Conservation (phyloP, 352 stramenopile species). For the Globisporangium spiculum region DNA sequence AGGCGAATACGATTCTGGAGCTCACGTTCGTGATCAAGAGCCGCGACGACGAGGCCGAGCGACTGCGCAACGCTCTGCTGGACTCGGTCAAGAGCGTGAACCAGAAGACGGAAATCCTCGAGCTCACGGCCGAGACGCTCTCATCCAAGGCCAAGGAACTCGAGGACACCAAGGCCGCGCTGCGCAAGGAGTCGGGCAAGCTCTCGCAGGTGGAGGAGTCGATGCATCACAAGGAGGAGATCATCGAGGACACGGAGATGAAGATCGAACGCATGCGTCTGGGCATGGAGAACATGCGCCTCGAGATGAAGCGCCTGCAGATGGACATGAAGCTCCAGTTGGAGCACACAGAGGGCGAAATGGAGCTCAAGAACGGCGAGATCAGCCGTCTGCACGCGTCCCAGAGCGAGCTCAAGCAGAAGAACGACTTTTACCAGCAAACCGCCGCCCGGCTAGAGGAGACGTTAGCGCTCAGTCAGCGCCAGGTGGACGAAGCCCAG, state of each 20-base stretch:
- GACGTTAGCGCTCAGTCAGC: constrained; percentile 26
- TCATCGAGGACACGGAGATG: constrained; percentile 60
- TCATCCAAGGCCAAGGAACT: constrained; percentile 61
- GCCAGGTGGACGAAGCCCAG: constrained; percentile 47
- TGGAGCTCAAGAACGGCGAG: constrained; percentile 72
- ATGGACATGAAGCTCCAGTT: constrained; percentile 76
- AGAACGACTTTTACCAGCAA: constrained; percentile 51
- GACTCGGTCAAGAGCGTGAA: constrained; percentile 55
- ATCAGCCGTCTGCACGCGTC: constrained; percentile 48
- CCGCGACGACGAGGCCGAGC: constrained; percentile 66
- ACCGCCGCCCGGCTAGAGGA: constrained; percentile 49
- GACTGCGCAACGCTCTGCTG: constrained; percentile 42
- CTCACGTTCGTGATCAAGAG: constrained; percentile 79
- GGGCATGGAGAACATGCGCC: constrained; percentile 48
- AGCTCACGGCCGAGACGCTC: constrained; percentile 56
- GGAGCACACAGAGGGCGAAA: constrained; percentile 58
- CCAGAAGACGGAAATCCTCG: constrained; percentile 63
- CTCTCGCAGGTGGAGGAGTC: constrained; percentile 59
- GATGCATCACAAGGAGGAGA: constrained; percentile 53
- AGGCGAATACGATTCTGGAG: constrained; percentile 62
- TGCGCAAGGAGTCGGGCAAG: constrained; percentile 52
- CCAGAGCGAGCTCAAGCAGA: constrained; percentile 55
- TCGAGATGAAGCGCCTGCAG: constrained; percentile 71
- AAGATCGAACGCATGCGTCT: constrained; percentile 65
- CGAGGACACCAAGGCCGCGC: constrained; percentile 45